A percentile compares a stretch with the other conserved stretches of the same genome.
These are phyloP conservation scores for Colletotrichum ledebouriae DNA, from an alignment of 2,329 filamentous ascomycete genomes.

Conservation along the genomic window DNA sequence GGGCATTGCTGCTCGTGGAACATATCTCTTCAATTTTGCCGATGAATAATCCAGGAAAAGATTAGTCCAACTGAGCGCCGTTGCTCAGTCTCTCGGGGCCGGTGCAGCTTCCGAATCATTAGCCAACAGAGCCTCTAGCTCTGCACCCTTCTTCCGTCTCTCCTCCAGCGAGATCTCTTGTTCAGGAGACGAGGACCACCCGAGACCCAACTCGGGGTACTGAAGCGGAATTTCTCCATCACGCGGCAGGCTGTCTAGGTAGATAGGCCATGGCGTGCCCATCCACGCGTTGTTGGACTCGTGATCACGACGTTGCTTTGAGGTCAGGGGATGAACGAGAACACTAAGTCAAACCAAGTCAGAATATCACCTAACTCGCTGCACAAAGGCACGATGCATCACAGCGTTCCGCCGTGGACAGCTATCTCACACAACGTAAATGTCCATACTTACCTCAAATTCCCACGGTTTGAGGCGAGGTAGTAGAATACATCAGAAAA, in stretches of 20 bases:
- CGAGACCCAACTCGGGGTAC: conserved; percentile 50
- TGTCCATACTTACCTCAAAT: conserved; percentile 45
- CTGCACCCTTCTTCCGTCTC: conserved; percentile 47
- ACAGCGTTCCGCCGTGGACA: no score
- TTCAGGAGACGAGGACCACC: conserved; percentile 48
- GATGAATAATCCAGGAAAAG: no score
- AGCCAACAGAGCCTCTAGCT: conserved; percentile 49
- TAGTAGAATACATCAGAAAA: conserved; percentile 54
- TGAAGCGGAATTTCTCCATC: conserved; percentile 49
- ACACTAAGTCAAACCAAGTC: conserved; percentile 43
- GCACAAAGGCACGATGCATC: no score
- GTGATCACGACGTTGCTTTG: conserved; percentile 50
- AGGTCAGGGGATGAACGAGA: conserved; percentile 51
- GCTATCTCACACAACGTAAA: no score
- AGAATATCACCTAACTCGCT: neutral
- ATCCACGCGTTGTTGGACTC: conserved; percentile 52
- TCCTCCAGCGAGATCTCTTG: conserved; percentile 50
- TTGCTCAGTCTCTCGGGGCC: conserved; percentile 45
- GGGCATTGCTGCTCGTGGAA: no score
- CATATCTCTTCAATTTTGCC: no score
- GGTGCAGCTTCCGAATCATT: conserved; percentile 50
- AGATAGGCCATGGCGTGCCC: conserved; percentile 52
- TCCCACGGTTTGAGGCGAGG: conserved; percentile 50
- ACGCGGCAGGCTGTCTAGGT: conserved; percentile 48
- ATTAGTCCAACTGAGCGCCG: no score